A percentile compares a stretch with the other conserved stretches of the same genome.
phyloP scores from a whole-genome alignment of 108 stramenopile genomes.

The Fistulifera pelliculosa region DNA sequence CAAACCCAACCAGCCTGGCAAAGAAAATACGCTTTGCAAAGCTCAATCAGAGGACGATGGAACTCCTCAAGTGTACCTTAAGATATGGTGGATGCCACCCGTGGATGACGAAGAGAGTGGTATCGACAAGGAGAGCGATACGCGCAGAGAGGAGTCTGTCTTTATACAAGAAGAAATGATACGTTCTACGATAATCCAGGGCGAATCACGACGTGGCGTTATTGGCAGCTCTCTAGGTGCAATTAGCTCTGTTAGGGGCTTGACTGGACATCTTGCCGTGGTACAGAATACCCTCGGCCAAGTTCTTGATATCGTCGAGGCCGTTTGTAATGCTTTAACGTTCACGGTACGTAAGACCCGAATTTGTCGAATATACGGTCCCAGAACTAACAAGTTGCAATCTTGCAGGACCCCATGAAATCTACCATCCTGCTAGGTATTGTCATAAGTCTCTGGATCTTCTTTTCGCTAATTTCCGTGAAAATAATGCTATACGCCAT shows the following conservation, averaged over 20 bases:
- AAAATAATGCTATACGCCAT: conserved; percentile 26
- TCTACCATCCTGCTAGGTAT: conserved; percentile 26
- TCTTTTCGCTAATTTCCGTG: conserved; percentile 27
- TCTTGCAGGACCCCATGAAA: conserved; percentile 31
- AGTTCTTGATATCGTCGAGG: conserved; percentile 63
- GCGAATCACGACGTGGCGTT: conserved; percentile 45
- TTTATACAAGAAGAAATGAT: conserved; percentile 57
- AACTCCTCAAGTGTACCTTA: conserved; percentile 27
- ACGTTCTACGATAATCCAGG: conserved; percentile 26
- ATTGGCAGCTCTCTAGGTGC: conserved; percentile 66
- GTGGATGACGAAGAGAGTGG: background rate
- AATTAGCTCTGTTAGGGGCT: conserved; percentile 47
- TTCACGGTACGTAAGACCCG: conserved; percentile 53
- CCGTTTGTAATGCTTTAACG: conserved; percentile 58
- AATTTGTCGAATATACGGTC: background rate
- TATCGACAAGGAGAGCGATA: background rate
- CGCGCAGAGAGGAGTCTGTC: conserved; percentile 26
- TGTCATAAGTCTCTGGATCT: conserved; percentile 19
- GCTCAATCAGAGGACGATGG: background rate
- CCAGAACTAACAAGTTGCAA: background rate
- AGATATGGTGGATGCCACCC: conserved; percentile 25
- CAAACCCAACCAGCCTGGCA: conserved; percentile 46
- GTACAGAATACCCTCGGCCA: conserved; percentile 55
- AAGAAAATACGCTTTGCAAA: conserved; percentile 5
- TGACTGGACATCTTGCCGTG: conserved; percentile 51